Evolutionary conservation across 176 grass and related monocot species (phyloP).

Genomic region (Saccharum spontaneum): DNA sequence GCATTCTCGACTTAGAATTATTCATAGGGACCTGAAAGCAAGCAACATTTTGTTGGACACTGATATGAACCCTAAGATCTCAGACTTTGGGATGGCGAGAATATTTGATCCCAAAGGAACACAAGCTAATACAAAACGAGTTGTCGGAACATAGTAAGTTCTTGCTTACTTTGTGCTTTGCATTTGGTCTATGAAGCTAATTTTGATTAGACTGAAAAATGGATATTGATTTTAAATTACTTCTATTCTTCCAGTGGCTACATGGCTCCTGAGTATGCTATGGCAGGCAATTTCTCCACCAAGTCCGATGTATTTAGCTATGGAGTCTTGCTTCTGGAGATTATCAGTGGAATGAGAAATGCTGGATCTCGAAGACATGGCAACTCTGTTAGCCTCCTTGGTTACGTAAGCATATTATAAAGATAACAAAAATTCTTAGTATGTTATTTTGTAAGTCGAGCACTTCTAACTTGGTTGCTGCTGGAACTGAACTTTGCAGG

Average conservation of each 20-base stretch:
- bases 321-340: constrained; percentile 58
- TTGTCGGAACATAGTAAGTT: constrained; percentile 69
- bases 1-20: constrained; percentile 57
- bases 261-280: constrained; percentile 68
- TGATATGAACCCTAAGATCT: constrained; percentile 76
- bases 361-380: constrained; percentile 28
- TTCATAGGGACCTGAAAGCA: constrained; percentile 64
- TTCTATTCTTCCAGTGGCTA: constrained; percentile 49
- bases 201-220: neutral
- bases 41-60: constrained; percentile 61
- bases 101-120: constrained; percentile 59
- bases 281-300: constrained; percentile 48
- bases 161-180: neutral
- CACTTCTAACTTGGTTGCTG: neutral
- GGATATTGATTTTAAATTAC: neutral
- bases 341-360: constrained; percentile 54
- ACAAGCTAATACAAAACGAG: constrained; percentile 48
- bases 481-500: constrained; percentile 37
- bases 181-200: neutral
- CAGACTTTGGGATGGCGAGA: constrained; percentile 61
- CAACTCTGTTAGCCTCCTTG: constrained; percentile 49
- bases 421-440: neutral
- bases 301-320: constrained; percentile 69
- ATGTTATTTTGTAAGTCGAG: neutral
- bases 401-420: constrained; percentile 36